These are phyloP conservation scores for Xylaria flabelliformis DNA, from an alignment of 495 filamentous ascomycete genomes.

Conservation along the genomic window DNA sequence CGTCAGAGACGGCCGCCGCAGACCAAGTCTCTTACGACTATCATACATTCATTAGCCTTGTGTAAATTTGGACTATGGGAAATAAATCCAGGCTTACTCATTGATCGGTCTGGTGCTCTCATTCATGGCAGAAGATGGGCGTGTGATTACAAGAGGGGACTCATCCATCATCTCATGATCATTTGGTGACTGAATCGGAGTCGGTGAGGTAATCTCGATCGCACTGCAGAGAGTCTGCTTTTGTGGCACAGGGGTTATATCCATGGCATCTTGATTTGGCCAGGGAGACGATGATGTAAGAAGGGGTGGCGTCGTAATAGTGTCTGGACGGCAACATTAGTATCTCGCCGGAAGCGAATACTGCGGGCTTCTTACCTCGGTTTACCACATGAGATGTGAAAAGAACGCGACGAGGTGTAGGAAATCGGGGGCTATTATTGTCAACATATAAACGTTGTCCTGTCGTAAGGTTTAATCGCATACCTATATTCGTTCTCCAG, in stretches of 20 bases:
- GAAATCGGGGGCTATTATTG: conserved; percentile 77
- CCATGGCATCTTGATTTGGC: conserved; percentile 81
- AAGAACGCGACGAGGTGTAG: conserved; percentile 89
- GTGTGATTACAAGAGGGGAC: conserved; percentile 50
- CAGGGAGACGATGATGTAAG: conserved; percentile 80
- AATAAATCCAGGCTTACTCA: conserved; percentile 52
- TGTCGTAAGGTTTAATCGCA: conserved; percentile 37
- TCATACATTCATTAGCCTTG: conserved; percentile 27
- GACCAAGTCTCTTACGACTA: conserved; percentile 64
- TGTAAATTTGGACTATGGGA: conserved; percentile 16
- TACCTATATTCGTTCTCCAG: conserved; percentile 84
- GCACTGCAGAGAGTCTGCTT: conserved; percentile 73
- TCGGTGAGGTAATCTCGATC: conserved; percentile 71
- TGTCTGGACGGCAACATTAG: conserved; percentile 54
- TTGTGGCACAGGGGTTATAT: conserved; percentile 92
- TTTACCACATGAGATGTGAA: conserved; percentile 79
- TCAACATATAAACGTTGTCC: conserved; percentile 5
- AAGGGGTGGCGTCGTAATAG: conserved; percentile 82
- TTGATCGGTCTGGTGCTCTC: conserved; percentile 57
- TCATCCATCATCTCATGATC: conserved; percentile 57
- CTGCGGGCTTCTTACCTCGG: conserved; percentile 13
- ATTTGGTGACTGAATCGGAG: conserved; percentile 56
- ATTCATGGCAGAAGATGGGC: conserved; percentile 54
- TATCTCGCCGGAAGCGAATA: conserved; percentile 26
- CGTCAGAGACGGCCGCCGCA: conserved; percentile 66